Evolutionary conservation across 2,329 filamentous ascomycete genomes (phyloP), one percentile per base, ranked within the genome.

Genomic region (Sordariomycetes sp.): DNA sequence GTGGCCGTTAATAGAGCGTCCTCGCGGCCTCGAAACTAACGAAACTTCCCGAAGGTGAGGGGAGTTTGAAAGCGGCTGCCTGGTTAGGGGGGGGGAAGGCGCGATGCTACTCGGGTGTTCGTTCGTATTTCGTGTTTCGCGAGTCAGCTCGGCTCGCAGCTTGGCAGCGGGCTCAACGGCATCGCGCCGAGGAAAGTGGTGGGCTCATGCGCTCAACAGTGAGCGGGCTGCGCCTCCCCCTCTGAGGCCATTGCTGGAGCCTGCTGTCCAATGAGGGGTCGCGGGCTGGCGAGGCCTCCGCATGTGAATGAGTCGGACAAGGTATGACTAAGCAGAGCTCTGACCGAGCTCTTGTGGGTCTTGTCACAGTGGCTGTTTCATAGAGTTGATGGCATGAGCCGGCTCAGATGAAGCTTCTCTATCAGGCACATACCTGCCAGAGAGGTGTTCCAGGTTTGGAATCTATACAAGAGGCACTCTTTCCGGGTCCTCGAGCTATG

Each of bases 231-330:
- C 39, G 39, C 39, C 39, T 45, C 39, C n/a, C 39, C 17, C 39
- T 45, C 39, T n/a, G 6, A 17, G 39, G 39, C 10, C 10, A 6
- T 15, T 17, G 39, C 39, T 3, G n/a, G 15, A 10, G n/a, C n/a
- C n/a, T 20, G 20, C n/a, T 36, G 39, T 34, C 54, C 54, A 55
- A 55, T 55, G 54, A 45, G 54, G 15, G 32, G 24, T 17, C 13
- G 36, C 45, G 10, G 36, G 54, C 54, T 56, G 54, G 52, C 54
- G 54, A 56, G 45, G 32, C 54, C 32, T 45, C 39, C 36, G 54
- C 52, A 54, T 54, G 28, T 35, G 25, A 28, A 20, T 32, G 17
- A 15, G 10, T 20, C n/a, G 34, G 28, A 32, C 20, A 20, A 3
- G n/a, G 10, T 13, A 35, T 53, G 13, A 34, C 10, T 53, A 20